Percentiles rank a stretch among this genome's conserved stretches.
These are phyloP conservation scores for Dacryopinax primogenitus DNA, from an alignment of 768 basidiomycete genomes.

Conservation along the genomic window DNA sequence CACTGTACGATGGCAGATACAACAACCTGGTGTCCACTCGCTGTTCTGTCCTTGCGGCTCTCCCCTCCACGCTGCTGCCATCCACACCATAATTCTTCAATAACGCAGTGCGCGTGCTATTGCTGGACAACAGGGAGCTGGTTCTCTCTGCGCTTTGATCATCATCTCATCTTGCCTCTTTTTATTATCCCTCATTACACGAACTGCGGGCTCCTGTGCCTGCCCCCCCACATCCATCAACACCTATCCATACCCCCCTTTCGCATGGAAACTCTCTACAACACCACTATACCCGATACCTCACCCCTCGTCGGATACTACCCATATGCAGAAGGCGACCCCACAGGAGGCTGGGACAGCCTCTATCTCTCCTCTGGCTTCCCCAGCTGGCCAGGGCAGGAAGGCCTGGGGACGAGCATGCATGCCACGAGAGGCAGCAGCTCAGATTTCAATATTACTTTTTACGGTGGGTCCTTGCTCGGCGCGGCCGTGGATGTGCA, in stretches of 20 bases:
- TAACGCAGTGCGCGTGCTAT: no score
- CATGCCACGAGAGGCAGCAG: background rate
- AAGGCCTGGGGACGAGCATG: background rate
- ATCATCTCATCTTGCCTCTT: no score
- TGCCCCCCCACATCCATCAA: background rate
- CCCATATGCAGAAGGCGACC: conserved; percentile 5
- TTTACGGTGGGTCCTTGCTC: background rate
- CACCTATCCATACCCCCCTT: background rate
- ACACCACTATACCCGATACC: background rate
- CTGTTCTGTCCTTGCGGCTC: no score
- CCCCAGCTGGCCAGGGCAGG: background rate
- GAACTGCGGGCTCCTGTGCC: no score
- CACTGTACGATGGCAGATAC: no score
- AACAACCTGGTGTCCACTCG: no score
- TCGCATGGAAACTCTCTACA: background rate
- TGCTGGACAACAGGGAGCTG: no score
- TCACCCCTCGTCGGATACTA: background rate
- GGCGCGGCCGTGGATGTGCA: background rate
- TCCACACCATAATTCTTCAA: no score
- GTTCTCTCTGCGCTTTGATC: no score
- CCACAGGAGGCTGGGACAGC: background rate
- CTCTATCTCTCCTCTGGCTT: background rate
- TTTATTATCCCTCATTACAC: no score
- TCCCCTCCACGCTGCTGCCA: no score
- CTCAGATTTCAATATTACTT: background rate